Conservation (phyloP, 129 eudicot genomes). For the Flaveria sonorensis region DNA sequence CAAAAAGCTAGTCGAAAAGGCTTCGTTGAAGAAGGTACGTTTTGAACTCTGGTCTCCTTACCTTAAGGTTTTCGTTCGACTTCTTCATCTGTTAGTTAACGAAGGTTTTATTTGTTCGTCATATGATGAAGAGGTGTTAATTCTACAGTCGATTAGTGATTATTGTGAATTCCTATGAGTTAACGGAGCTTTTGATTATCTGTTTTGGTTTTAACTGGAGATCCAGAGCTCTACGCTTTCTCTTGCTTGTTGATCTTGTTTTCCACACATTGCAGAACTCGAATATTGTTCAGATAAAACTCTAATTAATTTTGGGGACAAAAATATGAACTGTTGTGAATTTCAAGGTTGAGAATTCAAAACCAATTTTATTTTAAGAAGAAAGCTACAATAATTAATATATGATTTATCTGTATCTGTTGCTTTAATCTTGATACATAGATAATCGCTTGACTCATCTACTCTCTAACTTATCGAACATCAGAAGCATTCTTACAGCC, state of each 20-base stretch:
- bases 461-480: no score
- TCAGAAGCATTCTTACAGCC: no score
- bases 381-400: no score
- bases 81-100: not conserved
- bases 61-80: not conserved
- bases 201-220: slow-evolving; percentile 4
- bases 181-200: not conserved
- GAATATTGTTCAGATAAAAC: not conserved
- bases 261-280: slow-evolving; percentile 7
- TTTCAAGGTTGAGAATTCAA: no score
- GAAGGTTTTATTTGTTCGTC: not conserved
- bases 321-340: not conserved
- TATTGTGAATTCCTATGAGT: slow-evolving; percentile 7
- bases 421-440: no score
- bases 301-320: not conserved
- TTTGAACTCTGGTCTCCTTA: not conserved
- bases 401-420: no score
- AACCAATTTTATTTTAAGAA: no score
- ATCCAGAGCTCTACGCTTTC: not conserved
- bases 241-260: slow-evolving; percentile 10
- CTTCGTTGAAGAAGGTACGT: slow-evolving; percentile 78
- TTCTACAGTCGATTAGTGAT: slow-evolving; percentile 18
- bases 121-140: not conserved
- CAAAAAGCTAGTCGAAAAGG: slow-evolving; percentile 86
- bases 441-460: no score